Evolutionary conservation across 225 moss, liverwort and hornwort species (phyloP), one percentile per base, ranked within the genome.

Genomic region (Rhytidiadelphus loreus): DNA sequence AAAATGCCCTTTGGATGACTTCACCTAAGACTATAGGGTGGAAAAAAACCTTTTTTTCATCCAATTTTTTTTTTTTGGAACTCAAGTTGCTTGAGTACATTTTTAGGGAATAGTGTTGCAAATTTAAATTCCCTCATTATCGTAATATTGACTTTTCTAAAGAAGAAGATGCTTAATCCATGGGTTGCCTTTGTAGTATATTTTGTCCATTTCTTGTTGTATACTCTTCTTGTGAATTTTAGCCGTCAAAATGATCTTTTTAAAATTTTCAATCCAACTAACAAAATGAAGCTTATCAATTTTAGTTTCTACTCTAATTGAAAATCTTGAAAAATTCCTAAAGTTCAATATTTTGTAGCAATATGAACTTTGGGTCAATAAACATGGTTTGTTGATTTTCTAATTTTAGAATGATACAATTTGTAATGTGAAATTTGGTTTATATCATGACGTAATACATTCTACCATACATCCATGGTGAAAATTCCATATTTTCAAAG

Each of bases 131-230:
- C n/a, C 24, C 3, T 14, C 24, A 39, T 41, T 39, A 39, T 41
- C 3, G 4, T 8, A 69, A 14, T 14, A 39, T 14, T 69, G 24
- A 41, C 0, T 13, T 13, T 69, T 39, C 3, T 39, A 23, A 69
- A 69, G 8, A 37, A 20, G 21, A 69, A 39, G 22, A 68, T 12
- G 4, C 10, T 23, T 39, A 23, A 69, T 7, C 23, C 13, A 23
- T 0, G 0, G 1, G 7, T 23, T 4, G 23, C 2, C 23, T 22
- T 68, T 68, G 13, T 12, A 19, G n/a, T 23, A 23, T n/a, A n/a
- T n/a, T n/a, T n/a, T n/a, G n/a, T n/a, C 48, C 48, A n/a, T 68
- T 68, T 41, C 15, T 41, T 25, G 2, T 5, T 70, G 26, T 26
- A 3, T 24, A 39, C 0, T 12, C 24, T 70, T 41, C 14, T 41